These are phyloP conservation scores for Serendipita indica DNA, from an alignment of 768 basidiomycete genomes.

Conservation along the genomic window DNA sequence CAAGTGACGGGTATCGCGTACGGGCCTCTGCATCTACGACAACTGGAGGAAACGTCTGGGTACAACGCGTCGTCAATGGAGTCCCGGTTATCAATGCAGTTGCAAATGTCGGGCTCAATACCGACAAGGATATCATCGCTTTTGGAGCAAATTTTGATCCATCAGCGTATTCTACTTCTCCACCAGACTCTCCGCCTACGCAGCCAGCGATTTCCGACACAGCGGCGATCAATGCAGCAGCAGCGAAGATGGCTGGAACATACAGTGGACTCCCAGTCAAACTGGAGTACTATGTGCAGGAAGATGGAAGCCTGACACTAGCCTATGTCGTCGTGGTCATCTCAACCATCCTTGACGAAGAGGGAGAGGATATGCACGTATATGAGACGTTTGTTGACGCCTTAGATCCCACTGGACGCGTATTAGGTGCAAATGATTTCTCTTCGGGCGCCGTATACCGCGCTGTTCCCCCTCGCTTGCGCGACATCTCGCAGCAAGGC, in stretches of 20 bases:
- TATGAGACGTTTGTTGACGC: slow-evolving; percentile 7
- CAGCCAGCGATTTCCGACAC: too few species aligned
- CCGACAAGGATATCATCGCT: slow-evolving; percentile 27
- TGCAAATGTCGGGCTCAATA: slow-evolving; percentile 31
- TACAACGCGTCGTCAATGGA: slow-evolving; percentile 16
- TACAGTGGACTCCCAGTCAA: not conserved
- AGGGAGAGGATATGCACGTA: too few species aligned
- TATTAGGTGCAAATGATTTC: not conserved
- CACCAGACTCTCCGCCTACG: too few species aligned
- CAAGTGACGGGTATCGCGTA: not conserved
- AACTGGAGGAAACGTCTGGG: not conserved
- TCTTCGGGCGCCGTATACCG: not conserved
- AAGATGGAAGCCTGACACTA: not conserved
- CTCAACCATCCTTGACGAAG: slow-evolving; percentile 7
- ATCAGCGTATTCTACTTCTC: not conserved
- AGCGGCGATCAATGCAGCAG: slow-evolving; percentile 8
- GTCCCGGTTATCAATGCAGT: slow-evolving; percentile 28
- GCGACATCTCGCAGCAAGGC: not conserved
- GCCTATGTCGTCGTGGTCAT: slow-evolving; percentile 1
- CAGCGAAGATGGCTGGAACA: slow-evolving; percentile 3
- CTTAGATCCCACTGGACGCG: not conserved
- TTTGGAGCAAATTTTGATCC: slow-evolving; percentile 37
- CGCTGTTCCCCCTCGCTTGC: not conserved
- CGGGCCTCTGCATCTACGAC: not conserved
- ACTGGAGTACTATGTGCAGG: slow-evolving; percentile 6